phyloP scores from a whole-genome alignment of 805 yeast genomes.

The Nakazawaea sp. region DNA sequence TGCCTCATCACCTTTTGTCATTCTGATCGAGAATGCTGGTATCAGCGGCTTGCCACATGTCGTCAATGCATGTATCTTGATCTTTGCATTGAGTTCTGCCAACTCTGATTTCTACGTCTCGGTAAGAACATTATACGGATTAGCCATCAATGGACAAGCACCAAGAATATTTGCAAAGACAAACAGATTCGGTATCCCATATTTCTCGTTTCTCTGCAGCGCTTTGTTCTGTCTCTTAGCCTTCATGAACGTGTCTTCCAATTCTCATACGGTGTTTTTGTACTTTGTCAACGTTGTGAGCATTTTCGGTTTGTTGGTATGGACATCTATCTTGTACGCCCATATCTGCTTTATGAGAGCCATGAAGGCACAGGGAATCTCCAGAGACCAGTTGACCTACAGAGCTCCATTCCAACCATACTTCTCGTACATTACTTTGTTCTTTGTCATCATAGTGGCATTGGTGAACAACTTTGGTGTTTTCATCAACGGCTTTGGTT shows the following conservation, averaged over 20 bases:
- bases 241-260: constrained; percentile 33
- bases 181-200: constrained; percentile 36
- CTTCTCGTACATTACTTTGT: constrained; percentile 34
- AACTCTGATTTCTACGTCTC: constrained; percentile 75
- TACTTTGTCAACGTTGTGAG: constrained; percentile 41
- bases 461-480: constrained; percentile 37
- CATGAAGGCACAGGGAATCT: constrained; percentile 34
- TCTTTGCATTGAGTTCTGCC: constrained; percentile 75
- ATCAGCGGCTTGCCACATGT: constrained; percentile 66
- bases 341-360: constrained; percentile 39
- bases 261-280: constrained; percentile 29
- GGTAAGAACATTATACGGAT: constrained; percentile 43
- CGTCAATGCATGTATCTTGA: constrained; percentile 69
- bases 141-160: constrained; percentile 36
- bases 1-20: constrained; percentile 77
- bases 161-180: constrained; percentile 34
- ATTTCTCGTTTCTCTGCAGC: constrained; percentile 31
- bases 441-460: constrained; percentile 26
- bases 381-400: constrained; percentile 32
- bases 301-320: constrained; percentile 65
- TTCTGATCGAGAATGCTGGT: constrained; percentile 64
- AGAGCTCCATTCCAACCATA: constrained; percentile 40
- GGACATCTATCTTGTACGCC: constrained; percentile 59
- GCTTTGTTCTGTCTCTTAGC: constrained; percentile 33
- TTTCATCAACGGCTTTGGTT: constrained; percentile 40